These are phyloP conservation scores for Termitomyces sp. DNA, from an alignment of 768 basidiomycete species.

Conservation along the genomic window DNA sequence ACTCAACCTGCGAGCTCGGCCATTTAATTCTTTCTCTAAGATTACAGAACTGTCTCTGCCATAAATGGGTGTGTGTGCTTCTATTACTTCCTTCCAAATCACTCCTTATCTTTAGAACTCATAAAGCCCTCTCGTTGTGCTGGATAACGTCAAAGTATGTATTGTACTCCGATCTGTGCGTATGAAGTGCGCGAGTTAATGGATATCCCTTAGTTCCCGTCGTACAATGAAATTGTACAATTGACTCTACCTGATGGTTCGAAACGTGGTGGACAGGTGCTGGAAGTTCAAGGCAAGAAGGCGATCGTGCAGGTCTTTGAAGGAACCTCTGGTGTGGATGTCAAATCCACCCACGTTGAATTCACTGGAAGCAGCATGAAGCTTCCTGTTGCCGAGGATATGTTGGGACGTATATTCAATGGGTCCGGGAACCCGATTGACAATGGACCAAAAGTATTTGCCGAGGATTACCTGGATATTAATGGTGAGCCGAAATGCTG, in stretches of 20 bases:
- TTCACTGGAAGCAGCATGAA: slow-evolving; percentile 99
- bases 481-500: slow-evolving; percentile 61
- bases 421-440: slow-evolving; percentile 98
- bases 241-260: slow-evolving; percentile 94
- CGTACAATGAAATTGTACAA: slow-evolving; percentile 98
- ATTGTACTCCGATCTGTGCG: slow-evolving; percentile 5
- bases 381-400: slow-evolving; percentile 96
- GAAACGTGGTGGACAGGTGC: slow-evolving; percentile 93
- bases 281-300: slow-evolving; percentile 98
- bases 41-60: slow-evolving; percentile 97
- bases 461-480: slow-evolving; percentile 98
- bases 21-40: slow-evolving; percentile 37
- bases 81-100: slow-evolving; percentile 2
- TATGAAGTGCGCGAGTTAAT: slow-evolving; percentile 1
- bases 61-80: slow-evolving; percentile 74
- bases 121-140: slow-evolving; percentile 84
- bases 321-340: slow-evolving; percentile 96
- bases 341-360: slow-evolving; percentile 95
- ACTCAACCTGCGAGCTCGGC: slow-evolving; percentile 7
- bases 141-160: slow-evolving; percentile 96
- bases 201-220: slow-evolving; percentile 66
- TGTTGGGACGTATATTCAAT: slow-evolving; percentile 99
- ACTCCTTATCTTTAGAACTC: slow-evolving; percentile 6
- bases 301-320: slow-evolving; percentile 99
- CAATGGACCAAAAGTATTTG: slow-evolving; percentile 97